phyloP scores from a whole-genome alignment of 257 asterid species.

The Penstemon barbatus region DNA sequence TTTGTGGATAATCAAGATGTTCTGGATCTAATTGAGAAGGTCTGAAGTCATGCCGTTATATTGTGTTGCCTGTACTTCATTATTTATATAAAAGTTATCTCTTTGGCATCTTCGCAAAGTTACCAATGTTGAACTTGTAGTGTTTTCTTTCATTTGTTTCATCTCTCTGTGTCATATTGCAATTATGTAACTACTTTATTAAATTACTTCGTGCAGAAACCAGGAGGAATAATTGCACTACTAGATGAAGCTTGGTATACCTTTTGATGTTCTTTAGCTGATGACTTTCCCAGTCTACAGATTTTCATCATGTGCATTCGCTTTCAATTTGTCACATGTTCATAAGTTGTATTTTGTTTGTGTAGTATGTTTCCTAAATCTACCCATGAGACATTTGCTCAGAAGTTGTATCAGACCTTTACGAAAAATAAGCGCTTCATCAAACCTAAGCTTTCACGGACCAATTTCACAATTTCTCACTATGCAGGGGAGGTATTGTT shows the following conservation, averaged over 20 bases:
- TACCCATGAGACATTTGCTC: conserved; percentile 99
- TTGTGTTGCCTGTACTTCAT: conserved; percentile 21
- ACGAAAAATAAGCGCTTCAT: conserved; percentile 88
- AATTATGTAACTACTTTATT: conserved; percentile 8
- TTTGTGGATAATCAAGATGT: conserved; percentile 99
- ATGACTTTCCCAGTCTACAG: conserved; percentile 11
- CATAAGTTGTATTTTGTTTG: conserved; percentile 26
- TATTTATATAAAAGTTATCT: conserved; percentile 11
- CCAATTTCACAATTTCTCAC: conserved; percentile 92
- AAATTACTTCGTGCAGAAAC: conserved; percentile 67
- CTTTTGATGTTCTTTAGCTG: conserved; percentile 21
- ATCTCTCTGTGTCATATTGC: conserved; percentile 19
- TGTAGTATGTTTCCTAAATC: conserved; percentile 99
- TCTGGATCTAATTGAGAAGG: conserved; percentile 98
- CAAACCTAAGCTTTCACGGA: conserved; percentile 98
- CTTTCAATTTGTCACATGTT: conserved; percentile 25
- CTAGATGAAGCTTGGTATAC: conserved; percentile 98
- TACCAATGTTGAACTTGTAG: not conserved
- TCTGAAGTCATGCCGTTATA: conserved; percentile 28
- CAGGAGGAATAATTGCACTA: conserved; percentile 97
- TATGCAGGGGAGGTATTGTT: conserved; percentile 97
- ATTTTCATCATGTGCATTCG: not conserved
- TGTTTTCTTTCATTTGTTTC: conserved; percentile 8
- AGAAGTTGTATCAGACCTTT: conserved; percentile 95
- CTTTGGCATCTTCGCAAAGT: conserved; percentile 17